Conservation (phyloP, 345 rosid genomes). For the Limnanthes douglasii region DNA sequence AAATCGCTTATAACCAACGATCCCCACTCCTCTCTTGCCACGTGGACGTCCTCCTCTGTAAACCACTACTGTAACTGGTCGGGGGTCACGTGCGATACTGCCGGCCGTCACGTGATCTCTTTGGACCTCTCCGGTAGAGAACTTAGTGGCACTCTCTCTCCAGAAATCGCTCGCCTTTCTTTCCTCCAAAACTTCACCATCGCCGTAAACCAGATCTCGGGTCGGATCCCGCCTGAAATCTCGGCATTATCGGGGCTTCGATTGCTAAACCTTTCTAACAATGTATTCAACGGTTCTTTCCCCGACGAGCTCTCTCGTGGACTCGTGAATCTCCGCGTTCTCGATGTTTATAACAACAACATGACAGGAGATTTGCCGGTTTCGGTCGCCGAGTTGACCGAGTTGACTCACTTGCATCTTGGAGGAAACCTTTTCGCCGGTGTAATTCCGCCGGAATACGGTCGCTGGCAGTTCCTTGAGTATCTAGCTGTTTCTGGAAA, state of each 20-base stretch:
- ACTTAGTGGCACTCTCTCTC: slow-evolving; percentile 53
- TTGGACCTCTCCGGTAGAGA: slow-evolving; percentile 42
- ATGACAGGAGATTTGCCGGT: slow-evolving; percentile 58
- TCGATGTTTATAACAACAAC: slow-evolving; percentile 84
- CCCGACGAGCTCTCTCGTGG: slow-evolving; percentile 29
- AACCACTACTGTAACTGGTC: slow-evolving; percentile 40
- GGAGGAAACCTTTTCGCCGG: slow-evolving; percentile 74
- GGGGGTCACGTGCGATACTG: slow-evolving; percentile 49
- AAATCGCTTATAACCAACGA: slow-evolving; percentile 45
- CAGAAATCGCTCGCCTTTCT: slow-evolving; percentile 35
- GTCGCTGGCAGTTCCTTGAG: slow-evolving; percentile 42
- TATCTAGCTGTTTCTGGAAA: slow-evolving; percentile 67
- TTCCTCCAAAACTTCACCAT: slow-evolving; percentile 38
- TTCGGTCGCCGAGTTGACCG: slow-evolving; percentile 29
- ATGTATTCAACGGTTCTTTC: slow-evolving; percentile 49
- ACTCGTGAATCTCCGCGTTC: slow-evolving; percentile 40
- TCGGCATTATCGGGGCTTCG: slow-evolving; percentile 36
- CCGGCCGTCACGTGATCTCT: slow-evolving; percentile 37
- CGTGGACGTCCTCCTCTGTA: slow-evolving; percentile 47
- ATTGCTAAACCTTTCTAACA: slow-evolving; percentile 58
- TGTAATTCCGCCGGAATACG: slow-evolving; percentile 46
- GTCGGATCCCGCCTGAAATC: slow-evolving; percentile 48
- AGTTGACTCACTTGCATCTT: slow-evolving; percentile 54
- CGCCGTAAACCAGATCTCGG: slow-evolving; percentile 37
- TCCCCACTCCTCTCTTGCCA: slow-evolving; percentile 27